phyloP scores from a whole-genome alignment of 2,329 filamentous ascomycete genomes.

The Exserohilum rostratum region DNA sequence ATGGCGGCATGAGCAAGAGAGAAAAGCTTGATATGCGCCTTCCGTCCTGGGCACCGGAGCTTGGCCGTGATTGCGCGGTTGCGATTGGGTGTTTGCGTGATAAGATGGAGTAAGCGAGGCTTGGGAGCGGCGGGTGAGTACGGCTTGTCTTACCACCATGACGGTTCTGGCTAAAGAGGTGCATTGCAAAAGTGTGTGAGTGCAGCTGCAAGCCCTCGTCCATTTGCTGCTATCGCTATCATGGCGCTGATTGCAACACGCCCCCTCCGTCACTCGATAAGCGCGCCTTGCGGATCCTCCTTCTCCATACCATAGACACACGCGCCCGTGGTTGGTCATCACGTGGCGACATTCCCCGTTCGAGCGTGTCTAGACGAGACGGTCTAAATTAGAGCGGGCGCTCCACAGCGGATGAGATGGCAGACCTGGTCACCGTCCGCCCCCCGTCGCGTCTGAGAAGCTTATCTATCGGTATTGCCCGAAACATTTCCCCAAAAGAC shows the following conservation, averaged over 20 bases:
- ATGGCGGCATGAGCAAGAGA: not conserved
- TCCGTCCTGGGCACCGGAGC: slow-evolving; percentile 12
- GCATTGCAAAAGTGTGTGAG: not conserved
- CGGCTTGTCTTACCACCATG: no score
- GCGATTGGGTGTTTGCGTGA: no score
- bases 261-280: not conserved
- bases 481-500: slow-evolving; percentile 2
- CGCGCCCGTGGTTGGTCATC: slow-evolving; percentile 5
- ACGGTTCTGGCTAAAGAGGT: not conserved
- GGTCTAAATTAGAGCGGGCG: slow-evolving; percentile 4
- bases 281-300: not conserved
- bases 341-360: slow-evolving; percentile 6
- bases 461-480: slow-evolving; percentile 10
- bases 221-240: no score
- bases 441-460: slow-evolving; percentile 8
- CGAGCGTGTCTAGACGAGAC: slow-evolving; percentile 13
- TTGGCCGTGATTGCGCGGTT: not conserved
- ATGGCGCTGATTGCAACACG: no score
- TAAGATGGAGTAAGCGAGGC: not conserved
- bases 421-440: not conserved
- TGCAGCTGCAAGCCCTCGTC: no score
- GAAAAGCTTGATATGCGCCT: slow-evolving; percentile 11
- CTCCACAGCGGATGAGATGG: slow-evolving; percentile 18
- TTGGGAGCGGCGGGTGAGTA: not conserved
- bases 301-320: no score